A percentile compares a stretch with the other conserved stretches of the same genome.
These are phyloP conservation scores for Saxispiralis lemnorum DNA, from an alignment of 495 filamentous ascomycete species.

Conservation along the genomic window DNA sequence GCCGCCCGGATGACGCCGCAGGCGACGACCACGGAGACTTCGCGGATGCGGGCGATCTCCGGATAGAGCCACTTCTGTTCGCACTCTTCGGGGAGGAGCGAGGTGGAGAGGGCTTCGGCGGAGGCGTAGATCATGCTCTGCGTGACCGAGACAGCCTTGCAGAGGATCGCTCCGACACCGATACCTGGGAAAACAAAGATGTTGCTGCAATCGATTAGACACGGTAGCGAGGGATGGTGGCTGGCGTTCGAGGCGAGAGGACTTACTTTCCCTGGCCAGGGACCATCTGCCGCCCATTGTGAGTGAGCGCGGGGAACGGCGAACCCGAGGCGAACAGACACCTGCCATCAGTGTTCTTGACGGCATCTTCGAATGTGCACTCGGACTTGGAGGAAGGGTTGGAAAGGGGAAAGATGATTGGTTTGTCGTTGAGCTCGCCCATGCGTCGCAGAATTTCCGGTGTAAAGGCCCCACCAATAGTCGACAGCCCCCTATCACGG, in stretches of 20 bases:
- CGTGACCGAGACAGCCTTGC: conserved; percentile 72
- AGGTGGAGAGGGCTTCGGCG: conserved; percentile 59
- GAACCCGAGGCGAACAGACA: conserved; percentile 89
- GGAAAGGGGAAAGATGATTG: conserved; percentile 84
- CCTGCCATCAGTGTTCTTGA: conserved; percentile 73
- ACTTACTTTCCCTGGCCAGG: conserved; percentile 59
- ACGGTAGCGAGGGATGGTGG: not conserved
- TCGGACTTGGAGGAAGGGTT: conserved; percentile 93
- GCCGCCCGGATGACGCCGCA: conserved; percentile 87
- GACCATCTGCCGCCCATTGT: conserved; percentile 50
- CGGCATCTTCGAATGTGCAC: conserved; percentile 84
- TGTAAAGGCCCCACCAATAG: conserved; percentile 87
- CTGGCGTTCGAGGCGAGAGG: conserved; percentile 18
- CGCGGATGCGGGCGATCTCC: conserved; percentile 75
- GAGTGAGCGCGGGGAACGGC: conserved; percentile 63
- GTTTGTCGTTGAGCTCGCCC: conserved; percentile 59
- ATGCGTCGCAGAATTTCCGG: conserved; percentile 69
- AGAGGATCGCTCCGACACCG: conserved; percentile 82
- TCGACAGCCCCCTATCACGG: conserved; percentile 48
- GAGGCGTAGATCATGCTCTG: conserved; percentile 93
- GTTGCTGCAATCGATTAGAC: conserved; percentile 37
- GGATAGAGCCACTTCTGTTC: conserved; percentile 78
- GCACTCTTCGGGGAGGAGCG: conserved; percentile 63
- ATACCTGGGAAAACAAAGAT: conserved; percentile 97
- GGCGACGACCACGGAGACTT: conserved; percentile 74